phyloP scores from a whole-genome alignment of 1,284 basidiomycete genomes.

The Leccinum subrobustum region DNA sequence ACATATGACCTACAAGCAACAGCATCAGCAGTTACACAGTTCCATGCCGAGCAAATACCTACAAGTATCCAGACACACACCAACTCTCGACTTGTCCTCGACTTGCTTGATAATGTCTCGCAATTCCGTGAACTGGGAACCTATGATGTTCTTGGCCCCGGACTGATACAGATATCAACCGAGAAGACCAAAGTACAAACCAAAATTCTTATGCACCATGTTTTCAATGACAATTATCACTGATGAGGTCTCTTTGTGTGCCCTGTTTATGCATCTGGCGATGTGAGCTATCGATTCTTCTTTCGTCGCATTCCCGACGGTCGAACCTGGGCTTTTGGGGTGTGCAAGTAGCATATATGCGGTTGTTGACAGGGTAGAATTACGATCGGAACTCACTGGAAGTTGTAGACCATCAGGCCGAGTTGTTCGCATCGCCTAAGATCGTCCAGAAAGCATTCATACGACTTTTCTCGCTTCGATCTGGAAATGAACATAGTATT shows the following conservation, averaged over 20 bases:
- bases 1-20: slow-evolving; percentile 62
- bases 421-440: slow-evolving; percentile 78
- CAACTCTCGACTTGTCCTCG: slow-evolving; percentile 72
- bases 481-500: slow-evolving; percentile 34
- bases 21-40: background rate
- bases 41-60: slow-evolving; percentile 20
- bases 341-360: background rate
- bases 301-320: slow-evolving; percentile 64
- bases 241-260: slow-evolving; percentile 64
- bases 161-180: slow-evolving; percentile 47
- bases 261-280: slow-evolving; percentile 74
- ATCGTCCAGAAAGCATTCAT: slow-evolving; percentile 82
- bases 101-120: slow-evolving; percentile 71
- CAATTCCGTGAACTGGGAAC: slow-evolving; percentile 69
- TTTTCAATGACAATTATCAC: slow-evolving; percentile 81
- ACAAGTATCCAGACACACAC: slow-evolving; percentile 88
- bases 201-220: slow-evolving; percentile 54
- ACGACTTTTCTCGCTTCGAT: slow-evolving; percentile 75
- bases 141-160: slow-evolving; percentile 79
- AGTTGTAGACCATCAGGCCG: slow-evolving; percentile 77
- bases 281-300: slow-evolving; percentile 66
- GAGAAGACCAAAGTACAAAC: background rate
- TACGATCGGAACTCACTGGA: slow-evolving; percentile 59
- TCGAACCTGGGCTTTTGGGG: slow-evolving; percentile 69
- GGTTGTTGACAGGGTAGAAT: background rate